phyloP scores from a whole-genome alignment of 768 basidiomycete genomes.

The Plicaturopsis crispa region DNA sequence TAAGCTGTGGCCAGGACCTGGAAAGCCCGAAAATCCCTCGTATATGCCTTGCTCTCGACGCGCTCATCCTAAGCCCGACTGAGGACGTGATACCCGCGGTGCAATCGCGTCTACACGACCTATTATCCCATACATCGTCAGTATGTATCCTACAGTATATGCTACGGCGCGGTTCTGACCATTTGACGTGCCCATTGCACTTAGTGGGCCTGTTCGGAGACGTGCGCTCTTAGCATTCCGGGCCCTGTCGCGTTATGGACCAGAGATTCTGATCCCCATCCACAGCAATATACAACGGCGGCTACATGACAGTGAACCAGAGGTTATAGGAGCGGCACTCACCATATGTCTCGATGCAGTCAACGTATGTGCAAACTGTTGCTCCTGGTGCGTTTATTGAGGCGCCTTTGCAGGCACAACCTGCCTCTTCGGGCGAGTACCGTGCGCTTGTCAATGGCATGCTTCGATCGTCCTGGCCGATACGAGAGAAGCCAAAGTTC shows the following conservation, averaged over 20 bases:
- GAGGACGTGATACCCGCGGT: slow-evolving; percentile 74
- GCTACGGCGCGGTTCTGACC: slow-evolving; percentile 6
- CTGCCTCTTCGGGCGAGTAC: slow-evolving; percentile 6
- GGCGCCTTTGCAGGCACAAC: slow-evolving; percentile 4
- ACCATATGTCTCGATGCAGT: slow-evolving; percentile 19
- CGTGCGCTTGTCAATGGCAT: slow-evolving; percentile 10
- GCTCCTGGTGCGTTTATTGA: no score
- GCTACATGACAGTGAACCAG: slow-evolving; percentile 33
- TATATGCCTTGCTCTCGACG: slow-evolving; percentile 69
- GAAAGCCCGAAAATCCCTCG: slow-evolving; percentile 47
- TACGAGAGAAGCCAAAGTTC: slow-evolving; percentile 10
- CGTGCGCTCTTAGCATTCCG: slow-evolving; percentile 55
- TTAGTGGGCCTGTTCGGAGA: slow-evolving; percentile 51
- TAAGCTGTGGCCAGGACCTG: slow-evolving; percentile 49
- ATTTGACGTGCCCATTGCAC: slow-evolving; percentile 6
- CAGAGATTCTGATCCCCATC: slow-evolving; percentile 37
- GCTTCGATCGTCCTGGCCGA: slow-evolving; percentile 10
- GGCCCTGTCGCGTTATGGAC: slow-evolving; percentile 38
- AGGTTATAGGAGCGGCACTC: slow-evolving; percentile 41
- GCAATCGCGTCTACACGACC: slow-evolving; percentile 51
- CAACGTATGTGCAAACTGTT: slow-evolving; percentile 18
- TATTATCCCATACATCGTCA: slow-evolving; percentile 73
- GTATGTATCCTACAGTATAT: slow-evolving; percentile 29
- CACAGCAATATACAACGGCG: slow-evolving; percentile 29
- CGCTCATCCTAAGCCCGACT: slow-evolving; percentile 51